Conservation (phyloP, 352 stramenopile species). For the Pythium grandisporangium region DNA sequence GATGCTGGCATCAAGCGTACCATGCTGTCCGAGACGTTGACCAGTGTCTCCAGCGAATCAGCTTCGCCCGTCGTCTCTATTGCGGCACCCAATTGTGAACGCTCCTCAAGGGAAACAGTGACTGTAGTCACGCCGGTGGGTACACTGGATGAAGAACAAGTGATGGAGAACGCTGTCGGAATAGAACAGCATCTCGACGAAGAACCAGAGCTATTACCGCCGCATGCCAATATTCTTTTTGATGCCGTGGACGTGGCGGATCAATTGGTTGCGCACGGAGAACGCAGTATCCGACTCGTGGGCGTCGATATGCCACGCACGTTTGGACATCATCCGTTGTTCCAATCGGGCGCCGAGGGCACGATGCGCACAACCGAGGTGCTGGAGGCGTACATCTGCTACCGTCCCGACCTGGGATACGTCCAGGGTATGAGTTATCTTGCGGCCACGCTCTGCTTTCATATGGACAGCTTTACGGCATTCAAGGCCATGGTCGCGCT, state of each 20-base stretch:
- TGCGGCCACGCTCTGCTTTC: conserved; percentile 73
- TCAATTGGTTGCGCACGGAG: conserved; percentile 66
- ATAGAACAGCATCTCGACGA: too few species aligned
- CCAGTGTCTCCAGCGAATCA: conserved; percentile 5
- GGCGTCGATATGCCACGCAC: conserved; percentile 80
- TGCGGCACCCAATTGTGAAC: background rate
- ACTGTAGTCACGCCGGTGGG: background rate
- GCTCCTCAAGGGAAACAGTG: conserved; percentile 2
- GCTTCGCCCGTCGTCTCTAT: conserved; percentile 5
- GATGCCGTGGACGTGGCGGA: conserved; percentile 71
- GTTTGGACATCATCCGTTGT: conserved; percentile 75
- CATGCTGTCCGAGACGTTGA: conserved; percentile 1
- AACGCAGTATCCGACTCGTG: conserved; percentile 79
- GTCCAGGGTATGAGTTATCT: conserved; percentile 86
- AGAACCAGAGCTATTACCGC: background rate
- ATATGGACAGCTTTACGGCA: conserved; percentile 84
- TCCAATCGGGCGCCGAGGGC: conserved; percentile 62
- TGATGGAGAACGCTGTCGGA: too few species aligned
- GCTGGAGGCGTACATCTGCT: conserved; percentile 82
- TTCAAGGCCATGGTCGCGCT: conserved; percentile 79
- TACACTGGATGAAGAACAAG: conserved; percentile 3
- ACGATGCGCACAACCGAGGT: conserved; percentile 70
- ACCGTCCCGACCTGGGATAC: conserved; percentile 76
- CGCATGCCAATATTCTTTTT: conserved; percentile 31
- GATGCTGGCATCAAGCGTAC: conserved; percentile 6